phyloP scores from a whole-genome alignment of 441 rosid species.

The Iberis amara region DNA sequence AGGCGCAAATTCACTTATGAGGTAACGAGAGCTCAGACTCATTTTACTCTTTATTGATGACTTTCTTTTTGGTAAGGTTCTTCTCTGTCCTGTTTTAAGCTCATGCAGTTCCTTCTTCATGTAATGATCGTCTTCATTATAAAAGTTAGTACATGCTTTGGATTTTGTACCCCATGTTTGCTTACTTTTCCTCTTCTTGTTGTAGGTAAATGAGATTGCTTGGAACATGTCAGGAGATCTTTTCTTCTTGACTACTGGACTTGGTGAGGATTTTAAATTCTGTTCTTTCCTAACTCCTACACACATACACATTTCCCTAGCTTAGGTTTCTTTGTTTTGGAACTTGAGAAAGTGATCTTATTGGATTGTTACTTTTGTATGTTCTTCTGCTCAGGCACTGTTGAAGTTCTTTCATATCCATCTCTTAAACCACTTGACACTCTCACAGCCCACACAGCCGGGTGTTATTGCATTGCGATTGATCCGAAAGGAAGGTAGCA shows the following conservation, averaged over 20 bases:
- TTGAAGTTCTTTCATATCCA: constrained; percentile 88
- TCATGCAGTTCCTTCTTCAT: constrained; percentile 3
- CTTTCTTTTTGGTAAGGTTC: background rate
- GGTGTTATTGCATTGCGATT: constrained; percentile 96
- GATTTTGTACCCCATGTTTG: constrained; percentile 3
- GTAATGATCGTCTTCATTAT: background rate
- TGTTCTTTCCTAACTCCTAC: constrained; percentile 16
- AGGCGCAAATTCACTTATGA: constrained; percentile 82
- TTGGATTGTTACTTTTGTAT: background rate
- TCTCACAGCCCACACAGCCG: constrained; percentile 91
- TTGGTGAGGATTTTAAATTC: constrained; percentile 45
- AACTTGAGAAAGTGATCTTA: constrained; percentile 8
- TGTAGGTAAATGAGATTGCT: constrained; percentile 92
- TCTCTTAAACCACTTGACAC: constrained; percentile 77
- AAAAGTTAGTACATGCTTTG: background rate
- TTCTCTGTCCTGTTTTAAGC: constrained; percentile 1
- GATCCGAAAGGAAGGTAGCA: constrained; percentile 85
- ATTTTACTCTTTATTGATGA: background rate
- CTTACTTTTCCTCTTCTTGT: constrained; percentile 19
- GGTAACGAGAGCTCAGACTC: constrained; percentile 39
- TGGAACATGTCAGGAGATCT: constrained; percentile 93
- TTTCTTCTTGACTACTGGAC: constrained; percentile 91
- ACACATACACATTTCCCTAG: background rate
- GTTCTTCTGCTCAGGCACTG: constrained; percentile 53
- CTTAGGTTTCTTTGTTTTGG: background rate